phyloP scores from a whole-genome alignment of 164 flowering plant genomes.

The Platanus orientalis region DNA sequence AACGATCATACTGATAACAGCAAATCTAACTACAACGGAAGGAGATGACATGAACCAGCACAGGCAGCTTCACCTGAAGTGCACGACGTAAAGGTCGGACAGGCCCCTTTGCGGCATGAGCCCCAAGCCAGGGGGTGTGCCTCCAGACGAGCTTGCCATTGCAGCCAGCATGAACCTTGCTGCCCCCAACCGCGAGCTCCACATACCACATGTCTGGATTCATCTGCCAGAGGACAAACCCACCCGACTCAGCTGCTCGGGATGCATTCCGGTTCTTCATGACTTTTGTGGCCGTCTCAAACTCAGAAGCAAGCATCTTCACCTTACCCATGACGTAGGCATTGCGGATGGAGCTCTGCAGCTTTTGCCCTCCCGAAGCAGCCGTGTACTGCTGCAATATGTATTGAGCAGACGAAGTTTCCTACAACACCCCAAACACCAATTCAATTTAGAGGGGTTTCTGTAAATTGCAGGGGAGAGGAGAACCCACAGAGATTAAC shows the following conservation, averaged over 20 bases:
- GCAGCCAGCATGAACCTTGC: slow-evolving; percentile 68
- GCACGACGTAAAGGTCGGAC: slow-evolving; percentile 66
- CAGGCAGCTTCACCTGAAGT: slow-evolving; percentile 43
- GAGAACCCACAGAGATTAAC: neutral
- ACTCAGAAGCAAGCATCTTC: slow-evolving; percentile 57
- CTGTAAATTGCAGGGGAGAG: neutral
- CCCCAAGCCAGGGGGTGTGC: slow-evolving; percentile 72
- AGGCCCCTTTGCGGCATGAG: slow-evolving; percentile 71
- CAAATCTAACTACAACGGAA: neutral
- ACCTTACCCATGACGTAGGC: slow-evolving; percentile 70
- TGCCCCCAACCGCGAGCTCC: slow-evolving; percentile 63
- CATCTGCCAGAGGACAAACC: slow-evolving; percentile 71
- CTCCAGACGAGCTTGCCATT: slow-evolving; percentile 69
- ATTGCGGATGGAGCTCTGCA: slow-evolving; percentile 45
- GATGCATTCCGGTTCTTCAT: slow-evolving; percentile 41
- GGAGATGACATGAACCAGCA: neutral
- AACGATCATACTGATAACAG: slow-evolving; percentile 4
- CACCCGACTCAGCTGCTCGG: slow-evolving; percentile 48
- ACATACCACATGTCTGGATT: slow-evolving; percentile 71
- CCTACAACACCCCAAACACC: slow-evolving; percentile 25
- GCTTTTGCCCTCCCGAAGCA: slow-evolving; percentile 55
- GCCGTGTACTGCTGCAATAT: slow-evolving; percentile 66
- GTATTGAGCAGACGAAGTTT: slow-evolving; percentile 58
- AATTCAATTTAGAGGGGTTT: neutral
- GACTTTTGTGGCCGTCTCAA: slow-evolving; percentile 59